These are phyloP conservation scores for Tricholomella constricta DNA, from an alignment of 768 basidiomycete genomes.

Conservation along the genomic window DNA sequence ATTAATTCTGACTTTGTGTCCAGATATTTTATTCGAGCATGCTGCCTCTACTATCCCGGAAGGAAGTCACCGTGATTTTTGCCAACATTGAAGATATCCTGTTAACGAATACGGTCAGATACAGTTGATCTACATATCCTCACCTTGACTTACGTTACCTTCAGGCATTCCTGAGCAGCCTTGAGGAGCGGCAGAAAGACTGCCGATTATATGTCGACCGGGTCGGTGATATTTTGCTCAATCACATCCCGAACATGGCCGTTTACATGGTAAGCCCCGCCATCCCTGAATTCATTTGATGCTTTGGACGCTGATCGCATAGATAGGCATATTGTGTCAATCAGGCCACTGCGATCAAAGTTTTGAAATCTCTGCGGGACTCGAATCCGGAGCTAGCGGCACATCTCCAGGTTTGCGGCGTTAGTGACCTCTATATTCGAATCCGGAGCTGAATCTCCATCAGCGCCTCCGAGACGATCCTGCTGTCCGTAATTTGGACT, in stretches of 20 bases:
- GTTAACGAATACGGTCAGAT: slow-evolving; percentile 77
- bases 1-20: slow-evolving; percentile 3
- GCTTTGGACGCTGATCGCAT: background rate
- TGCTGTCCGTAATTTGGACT: slow-evolving; percentile 75
- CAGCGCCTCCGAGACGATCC: slow-evolving; percentile 81
- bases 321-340: slow-evolving; percentile 91
- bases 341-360: slow-evolving; percentile 75
- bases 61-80: slow-evolving; percentile 82
- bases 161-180: slow-evolving; percentile 79
- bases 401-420: slow-evolving; percentile 61
- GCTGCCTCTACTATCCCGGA: slow-evolving; percentile 68
- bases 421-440: background rate
- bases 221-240: slow-evolving; percentile 82
- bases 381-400: slow-evolving; percentile 63
- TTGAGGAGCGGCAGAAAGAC: slow-evolving; percentile 90
- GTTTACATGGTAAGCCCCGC: slow-evolving; percentile 68
- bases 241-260: slow-evolving; percentile 73
- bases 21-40: slow-evolving; percentile 87
- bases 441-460: background rate
- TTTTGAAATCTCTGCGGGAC: slow-evolving; percentile 72
- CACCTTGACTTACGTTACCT: background rate
- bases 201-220: slow-evolving; percentile 89
- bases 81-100: slow-evolving; percentile 94
- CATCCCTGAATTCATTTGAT: background rate
- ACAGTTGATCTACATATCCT: background rate